Conservation (phyloP, 352 stramenopile genomes). For the Phytophthora boehmeriae region DNA sequence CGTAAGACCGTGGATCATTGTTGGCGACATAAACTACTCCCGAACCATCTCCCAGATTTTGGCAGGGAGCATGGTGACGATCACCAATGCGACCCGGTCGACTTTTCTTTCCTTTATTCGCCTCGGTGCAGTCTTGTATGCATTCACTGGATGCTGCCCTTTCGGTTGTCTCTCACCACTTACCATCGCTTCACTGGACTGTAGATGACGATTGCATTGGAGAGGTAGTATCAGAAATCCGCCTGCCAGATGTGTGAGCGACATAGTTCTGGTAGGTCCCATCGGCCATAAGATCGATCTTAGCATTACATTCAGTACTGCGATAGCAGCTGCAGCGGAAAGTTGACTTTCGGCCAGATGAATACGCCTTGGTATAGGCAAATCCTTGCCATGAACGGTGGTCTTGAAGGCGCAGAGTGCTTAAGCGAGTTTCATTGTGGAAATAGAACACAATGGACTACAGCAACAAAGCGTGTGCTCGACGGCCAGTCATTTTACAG, state of each 20-base stretch:
- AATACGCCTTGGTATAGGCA: conserved; percentile 11
- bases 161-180: too few species aligned
- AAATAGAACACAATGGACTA: too few species aligned
- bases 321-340: conserved; percentile 12
- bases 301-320: conserved; percentile 8
- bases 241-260: conserved; percentile 2
- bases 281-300: conserved; percentile 10
- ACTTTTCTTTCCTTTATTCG: background rate
- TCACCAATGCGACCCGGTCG: background rate
- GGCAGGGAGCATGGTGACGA: background rate
- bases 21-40: conserved; percentile 2
- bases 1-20: conserved; percentile 6
- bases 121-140: background rate
- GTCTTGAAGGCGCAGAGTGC: conserved; percentile 11
- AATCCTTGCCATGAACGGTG: conserved; percentile 11
- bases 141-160: too few species aligned
- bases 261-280: conserved; percentile 10
- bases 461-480: too few species aligned
- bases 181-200: too few species aligned
- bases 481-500: too few species aligned
- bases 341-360: conserved; percentile 8
- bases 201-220: conserved; percentile 2
- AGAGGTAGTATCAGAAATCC: background rate
- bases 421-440: conserved; percentile 14
- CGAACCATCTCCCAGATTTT: conserved; percentile 15